Base-by-base conservation (phyloP, 345 rosid genomes). In the Euphorbia tirucalli region DNA sequence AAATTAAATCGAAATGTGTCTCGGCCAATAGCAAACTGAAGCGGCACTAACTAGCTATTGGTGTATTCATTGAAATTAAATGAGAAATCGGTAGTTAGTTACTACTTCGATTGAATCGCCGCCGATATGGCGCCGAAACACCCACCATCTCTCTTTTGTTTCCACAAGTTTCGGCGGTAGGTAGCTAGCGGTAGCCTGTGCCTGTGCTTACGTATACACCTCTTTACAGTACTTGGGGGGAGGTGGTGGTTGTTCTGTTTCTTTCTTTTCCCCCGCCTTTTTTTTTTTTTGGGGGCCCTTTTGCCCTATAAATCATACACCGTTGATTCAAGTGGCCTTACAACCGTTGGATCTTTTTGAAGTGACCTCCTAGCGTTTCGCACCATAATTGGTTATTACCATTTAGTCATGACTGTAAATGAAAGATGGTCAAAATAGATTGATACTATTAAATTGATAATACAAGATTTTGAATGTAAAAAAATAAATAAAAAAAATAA, bases 141-240 rank as follows among this genome's bases (percentile, higher is more conserved):
- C n/a, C n/a, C n/a, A n/a, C 4, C 15, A 15, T 49, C 13, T 49
- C 1, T 8, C 24, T 66, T 66, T 27, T 66, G 54, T 44, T 27
- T 62, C 54, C 35, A 32, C 19, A 25, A 49, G 32, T 32, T 61
- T 22, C 30, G 72, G n/a, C n/a, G n/a, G n/a, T n/a, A n/a, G n/a
- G n/a, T n/a, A n/a, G n/a, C n/a, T n/a, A n/a, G 64, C 21, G 64
- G 8, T 24, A 24, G 15, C 27, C 50, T 49, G 49, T 7, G 52
- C 19, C 24, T 24, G 16, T 9, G 62, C 76, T 65, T 27, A 43
- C 62, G 68, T 27, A n/a, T n/a, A n/a, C n/a, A 8, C 44, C 59
- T 61, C 74, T 62, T 1, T 1, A 35, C 68, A 62, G 9, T 35
- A 48, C 22, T 71, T 2, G 8, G 22, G 60, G 49, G n/a, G n/a